These are phyloP conservation scores for Cornus suecica DNA, from an alignment of 148 eudicot genomes.

Conservation along the genomic window DNA sequence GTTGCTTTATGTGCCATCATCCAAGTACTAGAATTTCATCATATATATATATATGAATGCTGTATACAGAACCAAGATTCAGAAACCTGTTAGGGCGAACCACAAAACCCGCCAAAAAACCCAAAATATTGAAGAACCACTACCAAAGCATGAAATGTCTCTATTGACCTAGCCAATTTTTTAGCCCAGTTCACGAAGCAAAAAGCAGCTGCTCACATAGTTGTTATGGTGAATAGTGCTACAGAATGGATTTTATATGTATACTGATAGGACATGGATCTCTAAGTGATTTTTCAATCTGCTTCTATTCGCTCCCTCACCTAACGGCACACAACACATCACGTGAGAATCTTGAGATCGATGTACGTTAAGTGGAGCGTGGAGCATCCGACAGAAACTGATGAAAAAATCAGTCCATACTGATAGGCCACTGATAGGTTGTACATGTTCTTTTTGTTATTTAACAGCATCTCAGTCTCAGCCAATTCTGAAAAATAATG, in stretches of 20 bases:
- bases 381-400: too few relatives aligned
- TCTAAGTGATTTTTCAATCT: too few relatives aligned
- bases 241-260: too few relatives aligned
- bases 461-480: not conserved
- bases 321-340: too few relatives aligned
- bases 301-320: too few relatives aligned
- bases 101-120: not conserved
- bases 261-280: too few relatives aligned
- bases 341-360: too few relatives aligned
- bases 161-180: not conserved
- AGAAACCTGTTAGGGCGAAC: not conserved
- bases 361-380: too few relatives aligned
- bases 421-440: constrained; percentile 7
- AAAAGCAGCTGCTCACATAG: not conserved
- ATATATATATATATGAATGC: not conserved
- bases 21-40: not conserved
- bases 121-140: not conserved
- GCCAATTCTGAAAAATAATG: constrained; percentile 1
- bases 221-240: not conserved
- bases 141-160: not conserved
- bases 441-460: constrained; percentile 2
- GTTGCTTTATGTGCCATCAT: not conserved
- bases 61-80: not conserved
- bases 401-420: too few relatives aligned
- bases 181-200: not conserved